These are phyloP conservation scores for Backusella luteola DNA, from an alignment of 192 early-diverging fungal species.

Conservation along the genomic window DNA sequence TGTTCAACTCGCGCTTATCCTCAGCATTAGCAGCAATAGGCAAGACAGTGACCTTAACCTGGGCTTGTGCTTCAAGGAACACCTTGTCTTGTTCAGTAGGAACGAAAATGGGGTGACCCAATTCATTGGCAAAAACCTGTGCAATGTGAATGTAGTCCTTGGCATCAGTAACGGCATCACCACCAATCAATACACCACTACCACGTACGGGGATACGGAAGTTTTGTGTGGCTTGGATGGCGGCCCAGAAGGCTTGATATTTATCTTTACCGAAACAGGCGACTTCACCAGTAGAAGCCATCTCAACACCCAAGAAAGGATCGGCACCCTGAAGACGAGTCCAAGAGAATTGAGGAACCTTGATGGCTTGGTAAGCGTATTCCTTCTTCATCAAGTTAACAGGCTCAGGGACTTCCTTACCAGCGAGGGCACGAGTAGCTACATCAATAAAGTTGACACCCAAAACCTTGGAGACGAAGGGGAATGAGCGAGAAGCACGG, in stretches of 20 bases:
- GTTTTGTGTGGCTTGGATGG: slow-evolving; percentile 85
- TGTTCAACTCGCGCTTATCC: slow-evolving; percentile 57
- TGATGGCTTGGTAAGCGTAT: slow-evolving; percentile 82
- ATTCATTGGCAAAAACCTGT: slow-evolving; percentile 47
- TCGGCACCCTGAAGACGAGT: slow-evolving; percentile 94
- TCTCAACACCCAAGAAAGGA: slow-evolving; percentile 96
- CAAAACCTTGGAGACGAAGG: slow-evolving; percentile 94
- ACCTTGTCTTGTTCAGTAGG: slow-evolving; percentile 58
- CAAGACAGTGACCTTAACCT: slow-evolving; percentile 36
- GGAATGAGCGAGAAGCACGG: slow-evolving; percentile 96
- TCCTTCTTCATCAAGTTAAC: slow-evolving; percentile 55
- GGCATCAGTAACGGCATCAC: slow-evolving; percentile 69
- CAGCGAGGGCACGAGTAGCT: slow-evolving; percentile 80
- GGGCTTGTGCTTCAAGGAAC: slow-evolving; percentile 42
- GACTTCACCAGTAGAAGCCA: slow-evolving; percentile 98
- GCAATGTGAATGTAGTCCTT: slow-evolving; percentile 75
- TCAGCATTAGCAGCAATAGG: slow-evolving; percentile 52
- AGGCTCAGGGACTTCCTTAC: slow-evolving; percentile 56
- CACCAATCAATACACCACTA: slow-evolving; percentile 65
- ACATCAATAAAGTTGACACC: slow-evolving; percentile 91
- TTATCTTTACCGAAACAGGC: slow-evolving; percentile 94
- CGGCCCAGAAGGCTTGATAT: slow-evolving; percentile 81
- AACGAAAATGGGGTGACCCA: slow-evolving; percentile 71
- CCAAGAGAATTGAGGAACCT: slow-evolving; percentile 96
- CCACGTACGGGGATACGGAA: slow-evolving; percentile 81